Percentiles rank a stretch among this genome's conserved stretches.
These are phyloP conservation scores for Blastocystis sp. DNA, from an alignment of 352 stramenopile genomes.

Conservation along the genomic window DNA sequence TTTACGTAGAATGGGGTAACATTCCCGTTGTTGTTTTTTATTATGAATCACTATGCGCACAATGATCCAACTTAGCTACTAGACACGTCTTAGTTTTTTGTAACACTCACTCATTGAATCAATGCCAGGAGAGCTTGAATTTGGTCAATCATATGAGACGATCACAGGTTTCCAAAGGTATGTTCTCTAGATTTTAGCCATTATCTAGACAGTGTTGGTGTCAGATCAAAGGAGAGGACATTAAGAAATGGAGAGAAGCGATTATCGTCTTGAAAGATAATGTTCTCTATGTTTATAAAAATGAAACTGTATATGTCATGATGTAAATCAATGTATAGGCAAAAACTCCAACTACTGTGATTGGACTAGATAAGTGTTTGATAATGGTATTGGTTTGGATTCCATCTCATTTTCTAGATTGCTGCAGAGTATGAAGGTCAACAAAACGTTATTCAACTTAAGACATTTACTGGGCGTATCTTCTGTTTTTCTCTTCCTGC, in stretches of 20 bases:
- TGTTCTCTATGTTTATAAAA: constrained; percentile 41
- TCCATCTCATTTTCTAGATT: background rate
- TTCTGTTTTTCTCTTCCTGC: constrained; percentile 41
- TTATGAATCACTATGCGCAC: background rate
- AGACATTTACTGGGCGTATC: constrained; percentile 33
- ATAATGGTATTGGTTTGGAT: background rate
- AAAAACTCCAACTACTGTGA: background rate
- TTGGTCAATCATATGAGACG: constrained; percentile 25
- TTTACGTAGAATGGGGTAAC: background rate
- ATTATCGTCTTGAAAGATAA: constrained; percentile 46
- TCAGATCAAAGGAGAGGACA: constrained; percentile 28
- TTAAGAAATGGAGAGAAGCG: constrained; percentile 55
- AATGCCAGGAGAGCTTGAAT: constrained; percentile 54
- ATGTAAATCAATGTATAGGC: background rate
- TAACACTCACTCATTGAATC: background rate
- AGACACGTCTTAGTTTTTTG: background rate
- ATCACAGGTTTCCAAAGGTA: constrained; percentile 26
- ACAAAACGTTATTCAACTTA: constrained; percentile 30
- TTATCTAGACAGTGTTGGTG: constrained; percentile 7
- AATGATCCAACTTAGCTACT: background rate
- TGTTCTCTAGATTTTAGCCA: too few species aligned
- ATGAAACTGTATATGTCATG: background rate
- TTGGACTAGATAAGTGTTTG: constrained; percentile 56
- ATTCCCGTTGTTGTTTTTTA: background rate
- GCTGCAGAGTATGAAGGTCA: constrained; percentile 27